Base-by-base conservation (phyloP, 306 rosid species). In the Oxytropis ochrocephala region DNA sequence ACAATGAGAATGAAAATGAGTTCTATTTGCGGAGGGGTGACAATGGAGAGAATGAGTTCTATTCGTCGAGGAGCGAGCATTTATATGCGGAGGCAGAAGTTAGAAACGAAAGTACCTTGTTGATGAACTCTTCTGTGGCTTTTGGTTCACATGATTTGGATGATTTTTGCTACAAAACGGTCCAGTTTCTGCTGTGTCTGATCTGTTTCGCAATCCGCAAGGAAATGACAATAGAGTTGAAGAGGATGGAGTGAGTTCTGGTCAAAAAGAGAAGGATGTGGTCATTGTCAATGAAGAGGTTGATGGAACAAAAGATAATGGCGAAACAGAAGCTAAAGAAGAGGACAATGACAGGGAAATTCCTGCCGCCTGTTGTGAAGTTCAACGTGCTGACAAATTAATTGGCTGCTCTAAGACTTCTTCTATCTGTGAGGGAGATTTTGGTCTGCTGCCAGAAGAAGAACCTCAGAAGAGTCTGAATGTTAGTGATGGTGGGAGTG, bases 91-190 rank as follows among this genome's bases (percentile, higher is more conserved):
- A 81, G 30, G 14, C 36, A 29, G 79, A 72, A 76, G 57, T 11
- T 13, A 32, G 62, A 67, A 77, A 84, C 30, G 97, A 88, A 74
- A 87, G 85, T 71, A 85, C 97, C 0, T 78, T 94, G 80, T 83
- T 79, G 56, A 85, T 91, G 49, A 87, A 91, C 76, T 68, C 97
- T 47, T 82, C 97, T 17, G 92, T 88, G 35, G 99, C 96, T 1
- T 91, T 84, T 83, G 99, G 97, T 70, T 82, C 88, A 0, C 78
- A 79, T 10, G 96, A 94, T 73, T 83, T 96, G 85, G 89, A 87
- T 78, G 97, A 87, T 83, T 94, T 85, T 70, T 61, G 80, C 78
- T 65, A 8, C 73, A 75, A 33, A 75, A 24, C 0, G 69, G 78
- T 6, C 41, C 18, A 4, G 54, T 6, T 82, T 72, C 78, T 46